Percentiles rank a stretch among this genome's conserved stretches.
These are phyloP conservation scores for Metschnikowia matae DNA, from an alignment of 805 yeast genomes.

Conservation along the genomic window DNA sequence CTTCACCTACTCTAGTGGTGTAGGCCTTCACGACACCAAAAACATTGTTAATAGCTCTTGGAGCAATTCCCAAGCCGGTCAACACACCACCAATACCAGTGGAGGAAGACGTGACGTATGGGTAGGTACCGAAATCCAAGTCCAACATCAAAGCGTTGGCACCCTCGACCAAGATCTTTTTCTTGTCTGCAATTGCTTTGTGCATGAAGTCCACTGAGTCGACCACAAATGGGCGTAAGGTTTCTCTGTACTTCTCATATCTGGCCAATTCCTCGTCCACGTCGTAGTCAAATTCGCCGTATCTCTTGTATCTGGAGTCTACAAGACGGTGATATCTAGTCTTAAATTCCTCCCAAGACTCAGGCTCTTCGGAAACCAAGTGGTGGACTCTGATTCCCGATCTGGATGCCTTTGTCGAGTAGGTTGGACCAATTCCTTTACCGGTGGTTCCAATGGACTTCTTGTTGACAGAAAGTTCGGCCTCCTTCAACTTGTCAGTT, in stretches of 20 bases:
- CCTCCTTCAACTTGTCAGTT: slow-evolving; percentile 92
- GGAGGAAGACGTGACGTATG: slow-evolving; percentile 91
- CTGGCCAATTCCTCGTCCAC: slow-evolving; percentile 71
- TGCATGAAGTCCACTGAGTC: slow-evolving; percentile 87
- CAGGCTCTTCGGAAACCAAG: slow-evolving; percentile 82
- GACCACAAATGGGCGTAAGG: slow-evolving; percentile 84
- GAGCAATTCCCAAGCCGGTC: slow-evolving; percentile 97
- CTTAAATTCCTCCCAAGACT: slow-evolving; percentile 90
- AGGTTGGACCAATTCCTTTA: slow-evolving; percentile 98
- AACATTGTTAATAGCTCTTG: slow-evolving; percentile 69
- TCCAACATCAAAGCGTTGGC: slow-evolving; percentile 98
- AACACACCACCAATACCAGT: slow-evolving; percentile 98
- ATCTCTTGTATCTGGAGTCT: slow-evolving; percentile 79
- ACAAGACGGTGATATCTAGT: slow-evolving; percentile 70
- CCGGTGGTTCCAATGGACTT: slow-evolving; percentile 97
- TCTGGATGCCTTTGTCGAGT: slow-evolving; percentile 93
- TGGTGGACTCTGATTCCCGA: slow-evolving; percentile 97
- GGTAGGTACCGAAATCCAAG: slow-evolving; percentile 96
- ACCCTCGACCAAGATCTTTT: slow-evolving; percentile 92
- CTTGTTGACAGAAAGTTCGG: slow-evolving; percentile 75
- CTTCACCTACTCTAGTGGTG: slow-evolving; percentile 98
- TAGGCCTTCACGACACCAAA: slow-evolving; percentile 98
- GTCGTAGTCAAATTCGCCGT: slow-evolving; percentile 90
- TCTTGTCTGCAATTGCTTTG: slow-evolving; percentile 67
- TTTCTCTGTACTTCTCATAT: slow-evolving; percentile 70